Evolutionary conservation across 1,284 basidiomycete genomes (phyloP).

Genomic region (Cerrena zonata): DNA sequence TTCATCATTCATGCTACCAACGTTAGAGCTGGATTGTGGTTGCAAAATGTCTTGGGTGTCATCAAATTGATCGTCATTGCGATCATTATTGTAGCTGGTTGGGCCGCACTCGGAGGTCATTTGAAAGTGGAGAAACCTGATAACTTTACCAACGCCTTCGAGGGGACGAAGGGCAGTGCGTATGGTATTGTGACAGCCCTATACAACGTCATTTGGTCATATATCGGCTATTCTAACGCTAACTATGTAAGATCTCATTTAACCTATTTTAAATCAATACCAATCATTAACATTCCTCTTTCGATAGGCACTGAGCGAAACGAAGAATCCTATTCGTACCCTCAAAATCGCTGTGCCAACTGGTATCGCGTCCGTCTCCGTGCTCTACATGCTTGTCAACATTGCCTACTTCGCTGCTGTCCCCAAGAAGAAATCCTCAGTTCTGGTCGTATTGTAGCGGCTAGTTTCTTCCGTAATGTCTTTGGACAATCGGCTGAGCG

Average conservation of each 20-base stretch:
- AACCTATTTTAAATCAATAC: not conserved
- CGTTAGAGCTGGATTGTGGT: constrained; percentile 48
- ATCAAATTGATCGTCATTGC: constrained; percentile 55
- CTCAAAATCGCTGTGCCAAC: constrained; percentile 56
- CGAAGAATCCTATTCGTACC: constrained; percentile 55
- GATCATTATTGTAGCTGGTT: constrained; percentile 42
- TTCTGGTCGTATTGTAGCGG: constrained; percentile 51
- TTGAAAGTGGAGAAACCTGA: constrained; percentile 39
- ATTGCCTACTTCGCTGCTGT: constrained; percentile 60
- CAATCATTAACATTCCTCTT: not conserved
- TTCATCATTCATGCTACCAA: constrained; percentile 49
- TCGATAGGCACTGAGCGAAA: constrained; percentile 40
- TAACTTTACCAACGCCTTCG: constrained; percentile 40
- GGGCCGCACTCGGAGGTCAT: constrained; percentile 35
- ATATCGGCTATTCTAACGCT: constrained; percentile 57
- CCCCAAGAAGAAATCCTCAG: constrained; percentile 50
- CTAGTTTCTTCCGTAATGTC: constrained; percentile 58
- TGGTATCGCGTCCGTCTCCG: constrained; percentile 44
- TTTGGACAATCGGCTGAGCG: constrained; percentile 50
- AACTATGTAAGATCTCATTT: constrained; percentile 43
- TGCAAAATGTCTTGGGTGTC: constrained; percentile 56
- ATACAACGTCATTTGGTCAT: constrained; percentile 60
- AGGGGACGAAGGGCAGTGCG: constrained; percentile 39
- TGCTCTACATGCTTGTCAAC: constrained; percentile 52
- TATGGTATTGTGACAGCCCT: constrained; percentile 42